Conservation (phyloP, 1,284 basidiomycete species). For the Leccinum huronense region DNA sequence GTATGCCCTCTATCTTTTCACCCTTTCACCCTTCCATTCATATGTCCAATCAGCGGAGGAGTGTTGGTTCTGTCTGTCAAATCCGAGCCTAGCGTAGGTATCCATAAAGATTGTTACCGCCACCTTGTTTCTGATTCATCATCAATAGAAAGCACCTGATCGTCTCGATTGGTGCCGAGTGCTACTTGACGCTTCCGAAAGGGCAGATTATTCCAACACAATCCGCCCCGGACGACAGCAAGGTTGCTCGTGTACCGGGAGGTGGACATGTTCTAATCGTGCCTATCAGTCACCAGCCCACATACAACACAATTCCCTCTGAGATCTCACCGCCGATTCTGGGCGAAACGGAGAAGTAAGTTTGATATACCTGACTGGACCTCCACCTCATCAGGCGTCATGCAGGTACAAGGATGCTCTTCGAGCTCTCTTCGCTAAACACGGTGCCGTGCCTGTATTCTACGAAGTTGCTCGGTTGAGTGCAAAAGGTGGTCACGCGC, state of each 20-base stretch:
- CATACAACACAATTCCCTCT: constrained; percentile 64
- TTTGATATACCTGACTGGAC: not conserved
- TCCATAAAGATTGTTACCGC: constrained; percentile 9
- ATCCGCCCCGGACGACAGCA: constrained; percentile 43
- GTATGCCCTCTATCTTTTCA: constrained; percentile 43
- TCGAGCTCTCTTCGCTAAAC: constrained; percentile 66
- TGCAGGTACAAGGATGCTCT: constrained; percentile 79
- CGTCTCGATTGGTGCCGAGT: constrained; percentile 87
- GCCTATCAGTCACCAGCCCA: constrained; percentile 72
- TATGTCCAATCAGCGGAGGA: constrained; percentile 60
- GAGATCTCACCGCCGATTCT: constrained; percentile 76
- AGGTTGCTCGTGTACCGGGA: constrained; percentile 67
- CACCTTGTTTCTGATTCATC: constrained; percentile 10
- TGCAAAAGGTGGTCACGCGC: constrained; percentile 90
- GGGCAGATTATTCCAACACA: constrained; percentile 87
- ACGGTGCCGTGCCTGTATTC: constrained; percentile 66
- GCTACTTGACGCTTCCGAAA: constrained; percentile 91
- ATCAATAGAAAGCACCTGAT: constrained; percentile 84
- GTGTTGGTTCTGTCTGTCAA: constrained; percentile 96
- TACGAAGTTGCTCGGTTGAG: constrained; percentile 88
- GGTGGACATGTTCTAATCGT: constrained; percentile 93
- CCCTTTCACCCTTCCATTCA: constrained; percentile 4
- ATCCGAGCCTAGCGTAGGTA: constrained; percentile 79
- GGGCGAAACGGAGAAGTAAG: constrained; percentile 72
- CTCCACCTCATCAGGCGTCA: constrained; percentile 7